Evolutionary conservation across 768 basidiomycete genomes (phyloP).

Genomic region (Lactarius vividus): DNA sequence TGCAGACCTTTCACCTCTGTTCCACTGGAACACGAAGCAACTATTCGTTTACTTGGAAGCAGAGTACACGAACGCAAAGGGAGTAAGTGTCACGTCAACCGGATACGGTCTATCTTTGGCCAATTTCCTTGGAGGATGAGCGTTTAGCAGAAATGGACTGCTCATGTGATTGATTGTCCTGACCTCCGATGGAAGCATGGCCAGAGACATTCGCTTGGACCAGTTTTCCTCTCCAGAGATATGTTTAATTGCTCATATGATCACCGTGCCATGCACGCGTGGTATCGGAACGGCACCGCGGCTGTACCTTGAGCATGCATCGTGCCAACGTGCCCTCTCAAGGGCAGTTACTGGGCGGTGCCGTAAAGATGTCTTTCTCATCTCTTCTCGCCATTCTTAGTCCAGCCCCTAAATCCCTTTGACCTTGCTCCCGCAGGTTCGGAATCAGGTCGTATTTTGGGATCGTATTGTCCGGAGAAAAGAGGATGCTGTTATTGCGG

Average conservation of each 20-base stretch:
- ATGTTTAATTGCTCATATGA: slow-evolving; percentile 6
- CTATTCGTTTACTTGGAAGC: slow-evolving; percentile 84
- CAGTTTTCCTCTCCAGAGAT: background rate
- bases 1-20: slow-evolving; percentile 76
- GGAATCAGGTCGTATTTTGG: slow-evolving; percentile 86
- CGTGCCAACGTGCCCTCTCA: background rate
- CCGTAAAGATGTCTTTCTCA: background rate
- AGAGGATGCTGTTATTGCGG: slow-evolving; percentile 65
- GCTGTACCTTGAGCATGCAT: background rate
- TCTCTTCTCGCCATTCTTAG: background rate
- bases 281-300: background rate
- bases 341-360: background rate
- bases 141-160: background rate
- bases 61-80: slow-evolving; percentile 70
- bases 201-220: background rate
- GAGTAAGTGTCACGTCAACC: slow-evolving; percentile 48
- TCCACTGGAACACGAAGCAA: slow-evolving; percentile 98
- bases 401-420: slow-evolving; percentile 15
- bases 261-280: slow-evolving; percentile 2
- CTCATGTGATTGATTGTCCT: too few species aligned
- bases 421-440: slow-evolving; percentile 41
- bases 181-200: background rate
- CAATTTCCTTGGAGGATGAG: background rate
- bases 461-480: slow-evolving; percentile 85
- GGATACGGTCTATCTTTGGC: background rate